Evolutionary conservation across 2,329 filamentous ascomycete genomes (phyloP).

Genomic region (Calonectria pauciramosa): DNA sequence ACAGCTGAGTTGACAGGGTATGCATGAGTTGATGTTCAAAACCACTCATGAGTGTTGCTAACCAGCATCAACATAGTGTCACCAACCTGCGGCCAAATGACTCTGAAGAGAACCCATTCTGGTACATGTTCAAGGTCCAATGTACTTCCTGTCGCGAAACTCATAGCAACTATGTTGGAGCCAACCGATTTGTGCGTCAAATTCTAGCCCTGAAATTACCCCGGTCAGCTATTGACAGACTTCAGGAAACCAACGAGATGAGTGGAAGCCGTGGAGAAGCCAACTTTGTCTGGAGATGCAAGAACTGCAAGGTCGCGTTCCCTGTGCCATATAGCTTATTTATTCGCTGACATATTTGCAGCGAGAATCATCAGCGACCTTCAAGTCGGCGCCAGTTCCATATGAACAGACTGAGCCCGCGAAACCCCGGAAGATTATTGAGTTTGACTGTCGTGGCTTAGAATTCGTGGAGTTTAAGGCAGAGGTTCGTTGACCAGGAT

Average conservation of each 20-base stretch:
- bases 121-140: slow-evolving; percentile 98
- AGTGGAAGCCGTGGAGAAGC: slow-evolving; percentile 95
- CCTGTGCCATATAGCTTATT: not conserved
- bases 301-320: slow-evolving; percentile 86
- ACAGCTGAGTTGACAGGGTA: slow-evolving; percentile 80
- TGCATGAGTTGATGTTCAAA: slow-evolving; percentile 38
- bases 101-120: slow-evolving; percentile 85
- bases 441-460: slow-evolving; percentile 93
- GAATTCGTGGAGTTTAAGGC: slow-evolving; percentile 93
- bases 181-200: slow-evolving; percentile 86
- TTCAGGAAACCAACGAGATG: slow-evolving; percentile 88
- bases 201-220: not conserved
- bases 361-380: slow-evolving; percentile 88
- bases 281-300: slow-evolving; percentile 99
- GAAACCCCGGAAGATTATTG: slow-evolving; percentile 83
- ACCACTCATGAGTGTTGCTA: slow-evolving; percentile 27
- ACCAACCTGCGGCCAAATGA: slow-evolving; percentile 91
- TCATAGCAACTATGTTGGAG: slow-evolving; percentile 87
- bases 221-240: slow-evolving; percentile 20
- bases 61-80: slow-evolving; percentile 70
- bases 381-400: slow-evolving; percentile 78
- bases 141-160: slow-evolving; percentile 97
- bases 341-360: slow-evolving; percentile 50
- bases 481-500: slow-evolving; percentile 71
- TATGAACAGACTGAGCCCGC: slow-evolving; percentile 81